Percentiles rank a stretch among this genome's conserved stretches.
Evolutionary conservation across 345 rosid species (phyloP).

Genomic region (Aurinia saxatilis): DNA sequence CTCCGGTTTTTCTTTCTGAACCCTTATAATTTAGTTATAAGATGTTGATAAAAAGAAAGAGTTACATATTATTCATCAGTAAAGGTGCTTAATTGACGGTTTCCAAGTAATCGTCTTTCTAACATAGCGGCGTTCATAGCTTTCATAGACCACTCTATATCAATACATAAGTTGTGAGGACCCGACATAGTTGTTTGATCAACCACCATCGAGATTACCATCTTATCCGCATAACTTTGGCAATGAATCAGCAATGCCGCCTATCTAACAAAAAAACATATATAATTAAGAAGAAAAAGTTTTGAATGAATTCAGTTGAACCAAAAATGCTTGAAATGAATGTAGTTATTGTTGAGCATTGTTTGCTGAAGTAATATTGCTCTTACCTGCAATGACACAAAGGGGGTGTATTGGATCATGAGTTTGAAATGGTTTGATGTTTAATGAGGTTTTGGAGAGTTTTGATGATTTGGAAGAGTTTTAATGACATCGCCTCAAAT

Average conservation of each 20-base stretch:
- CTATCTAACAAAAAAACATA: background rate
- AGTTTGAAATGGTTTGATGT: too few species aligned
- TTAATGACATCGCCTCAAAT: too few species aligned
- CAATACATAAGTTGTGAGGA: constrained; percentile 49
- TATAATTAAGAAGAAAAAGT: too few species aligned
- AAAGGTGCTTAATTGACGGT: too few species aligned
- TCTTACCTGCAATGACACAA: constrained; percentile 17
- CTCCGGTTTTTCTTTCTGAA: too few species aligned
- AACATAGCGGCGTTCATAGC: constrained; percentile 27
- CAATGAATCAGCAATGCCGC: constrained; percentile 59
- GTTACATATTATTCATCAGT: background rate
- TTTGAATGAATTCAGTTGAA: too few species aligned
- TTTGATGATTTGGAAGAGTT: too few species aligned
- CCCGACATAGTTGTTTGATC: constrained; percentile 54
- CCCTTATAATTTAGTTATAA: too few species aligned
- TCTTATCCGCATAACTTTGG: constrained; percentile 52
- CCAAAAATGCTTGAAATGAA: constrained; percentile 43
- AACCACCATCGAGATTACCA: constrained; percentile 48
- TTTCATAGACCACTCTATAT: constrained; percentile 43
- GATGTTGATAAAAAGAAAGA: too few species aligned
- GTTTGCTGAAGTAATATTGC: constrained; percentile 33
- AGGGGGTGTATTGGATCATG: too few species aligned
- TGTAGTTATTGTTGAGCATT: constrained; percentile 34
- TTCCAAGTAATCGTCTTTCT: background rate
- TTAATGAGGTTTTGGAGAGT: too few species aligned